Conservation (phyloP, 169 alveolate species). For the Plasmodium cynomolgi region DNA sequence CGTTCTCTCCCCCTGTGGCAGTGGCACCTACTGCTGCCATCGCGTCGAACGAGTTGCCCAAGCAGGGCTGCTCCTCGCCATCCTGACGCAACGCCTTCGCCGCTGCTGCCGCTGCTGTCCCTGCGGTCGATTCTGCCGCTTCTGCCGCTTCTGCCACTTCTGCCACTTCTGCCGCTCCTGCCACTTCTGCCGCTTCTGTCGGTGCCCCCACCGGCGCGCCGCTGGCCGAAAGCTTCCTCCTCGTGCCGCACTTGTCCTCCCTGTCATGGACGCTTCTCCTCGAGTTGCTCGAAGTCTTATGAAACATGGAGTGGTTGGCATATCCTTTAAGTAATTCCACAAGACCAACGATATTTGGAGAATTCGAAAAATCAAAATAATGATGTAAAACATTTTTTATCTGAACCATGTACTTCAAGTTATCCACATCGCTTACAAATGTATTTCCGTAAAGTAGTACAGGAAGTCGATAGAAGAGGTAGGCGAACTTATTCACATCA, state of each 20-base stretch:
- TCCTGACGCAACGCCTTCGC: neutral
- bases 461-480: conserved; percentile 45
- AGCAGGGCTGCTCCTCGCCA: neutral
- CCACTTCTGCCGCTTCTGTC: no score
- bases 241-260: neutral
- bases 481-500: conserved; percentile 34
- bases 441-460: conserved; percentile 17
- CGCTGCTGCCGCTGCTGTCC: neutral
- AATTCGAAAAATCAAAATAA: neutral
- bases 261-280: neutral
- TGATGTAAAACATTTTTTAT: conserved; percentile 17
- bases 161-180: neutral
- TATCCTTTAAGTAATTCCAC: conserved; percentile 20
- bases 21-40: no score
- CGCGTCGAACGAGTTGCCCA: neutral
- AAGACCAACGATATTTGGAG: conserved; percentile 10
- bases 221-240: neutral
- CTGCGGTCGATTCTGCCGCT: neutral
- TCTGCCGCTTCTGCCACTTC: neutral
- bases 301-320: conserved; percentile 2
- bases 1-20: neutral
- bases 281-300: neutral
- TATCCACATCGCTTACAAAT: conserved; percentile 32
- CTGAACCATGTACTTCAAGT: neutral
- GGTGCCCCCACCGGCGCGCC: neutral